These are phyloP conservation scores for Chenopodium quinoa DNA, from an alignment of 148 eudicot genomes.

Conservation along the genomic window DNA sequence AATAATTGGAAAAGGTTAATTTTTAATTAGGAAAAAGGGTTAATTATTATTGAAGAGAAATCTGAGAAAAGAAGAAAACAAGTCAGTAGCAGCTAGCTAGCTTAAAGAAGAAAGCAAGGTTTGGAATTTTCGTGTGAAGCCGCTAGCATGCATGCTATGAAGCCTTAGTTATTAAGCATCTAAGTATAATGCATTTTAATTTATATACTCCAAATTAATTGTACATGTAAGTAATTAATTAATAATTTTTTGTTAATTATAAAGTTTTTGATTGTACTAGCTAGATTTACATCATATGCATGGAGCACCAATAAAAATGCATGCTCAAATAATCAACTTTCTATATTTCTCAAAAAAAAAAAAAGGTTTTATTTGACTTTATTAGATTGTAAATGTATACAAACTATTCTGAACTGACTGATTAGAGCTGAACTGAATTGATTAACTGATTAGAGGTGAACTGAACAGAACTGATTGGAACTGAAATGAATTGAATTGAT, in stretches of 20 bases:
- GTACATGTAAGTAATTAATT: background rate
- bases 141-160: background rate
- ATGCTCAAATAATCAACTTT: too few species aligned
- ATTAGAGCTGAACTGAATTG: too few species aligned
- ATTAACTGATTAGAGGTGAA: too few species aligned
- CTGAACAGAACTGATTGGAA: too few species aligned
- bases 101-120: slow-evolving; percentile 15
- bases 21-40: background rate
- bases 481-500: too few species aligned
- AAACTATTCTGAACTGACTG: too few species aligned
- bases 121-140: slow-evolving; percentile 17
- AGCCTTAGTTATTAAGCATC: slow-evolving; percentile 25
- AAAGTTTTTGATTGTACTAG: too few species aligned
- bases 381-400: too few species aligned
- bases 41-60: background rate
- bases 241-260: background rate
- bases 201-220: background rate
- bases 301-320: too few species aligned
- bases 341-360: too few species aligned
- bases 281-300: too few species aligned
- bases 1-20: background rate
- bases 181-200: background rate
- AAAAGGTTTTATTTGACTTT: too few species aligned
- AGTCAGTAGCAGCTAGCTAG: slow-evolving; percentile 11
- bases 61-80: background rate